Conservation (phyloP, 345 rosid genomes). For the Moricandia arvensis region DNA sequence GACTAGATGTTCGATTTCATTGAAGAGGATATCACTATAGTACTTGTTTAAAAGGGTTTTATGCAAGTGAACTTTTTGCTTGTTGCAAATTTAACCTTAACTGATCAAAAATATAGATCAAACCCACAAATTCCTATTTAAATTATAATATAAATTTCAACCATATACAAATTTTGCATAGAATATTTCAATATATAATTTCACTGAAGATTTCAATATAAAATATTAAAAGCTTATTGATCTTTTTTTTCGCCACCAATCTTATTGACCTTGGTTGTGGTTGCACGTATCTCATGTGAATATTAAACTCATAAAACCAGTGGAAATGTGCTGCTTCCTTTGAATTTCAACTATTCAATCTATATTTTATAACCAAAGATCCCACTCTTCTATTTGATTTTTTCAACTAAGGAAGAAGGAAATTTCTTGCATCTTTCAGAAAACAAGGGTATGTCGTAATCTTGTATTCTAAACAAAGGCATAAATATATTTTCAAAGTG, state of each 20-base stretch:
- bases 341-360: background rate
- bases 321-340: conserved; percentile 1
- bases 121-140: background rate
- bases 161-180: background rate
- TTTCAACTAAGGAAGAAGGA: background rate
- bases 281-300: background rate
- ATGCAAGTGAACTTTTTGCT: background rate
- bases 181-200: background rate
- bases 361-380: conserved; percentile 1
- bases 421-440: background rate
- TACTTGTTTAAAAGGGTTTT: background rate
- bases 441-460: background rate
- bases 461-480: background rate
- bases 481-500: background rate
- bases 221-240: background rate
- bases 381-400: conserved; percentile 5
- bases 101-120: background rate
- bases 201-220: background rate
- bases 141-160: background rate
- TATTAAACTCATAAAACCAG: background rate
- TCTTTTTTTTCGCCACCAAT: background rate
- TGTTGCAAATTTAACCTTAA: background rate
- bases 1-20: background rate
- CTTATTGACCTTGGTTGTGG: background rate
- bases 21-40: background rate